Conservation (phyloP, 441 rosid genomes). For the Arabidopsis hybrid region DNA sequence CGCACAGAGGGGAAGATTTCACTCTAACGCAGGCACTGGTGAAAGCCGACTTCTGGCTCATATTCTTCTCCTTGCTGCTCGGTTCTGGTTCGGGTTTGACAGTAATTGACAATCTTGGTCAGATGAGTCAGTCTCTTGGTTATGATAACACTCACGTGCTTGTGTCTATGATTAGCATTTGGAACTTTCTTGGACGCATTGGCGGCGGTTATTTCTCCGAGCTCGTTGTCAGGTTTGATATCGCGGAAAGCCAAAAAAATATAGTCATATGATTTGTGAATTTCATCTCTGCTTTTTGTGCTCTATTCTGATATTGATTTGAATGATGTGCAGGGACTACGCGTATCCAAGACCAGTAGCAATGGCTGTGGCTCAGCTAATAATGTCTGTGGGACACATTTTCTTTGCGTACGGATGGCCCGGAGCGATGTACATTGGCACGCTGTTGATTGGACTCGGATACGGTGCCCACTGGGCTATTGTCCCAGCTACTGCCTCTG, state of each 20-base stretch:
- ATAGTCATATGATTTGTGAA: neutral
- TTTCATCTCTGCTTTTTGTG: slow-evolving; percentile 14
- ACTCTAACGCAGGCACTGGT: slow-evolving; percentile 88
- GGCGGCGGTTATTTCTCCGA: slow-evolving; percentile 98
- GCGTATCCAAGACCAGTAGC: slow-evolving; percentile 93
- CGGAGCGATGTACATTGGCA: slow-evolving; percentile 84
- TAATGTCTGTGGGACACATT: slow-evolving; percentile 88
- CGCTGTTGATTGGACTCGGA: slow-evolving; percentile 84
- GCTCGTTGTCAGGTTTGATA: slow-evolving; percentile 69
- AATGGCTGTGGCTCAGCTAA: slow-evolving; percentile 75
- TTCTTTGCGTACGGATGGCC: slow-evolving; percentile 94
- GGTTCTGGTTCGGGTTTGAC: slow-evolving; percentile 98
- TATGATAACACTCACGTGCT: slow-evolving; percentile 81
- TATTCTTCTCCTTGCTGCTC: slow-evolving; percentile 80
- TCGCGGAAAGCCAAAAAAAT: neutral
- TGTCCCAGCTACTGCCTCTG: slow-evolving; percentile 93
- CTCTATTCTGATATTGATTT: slow-evolving; percentile 27
- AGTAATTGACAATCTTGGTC: slow-evolving; percentile 96
- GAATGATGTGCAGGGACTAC: slow-evolving; percentile 57
- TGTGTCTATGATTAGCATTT: slow-evolving; percentile 96
- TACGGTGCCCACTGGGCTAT: slow-evolving; percentile 98
- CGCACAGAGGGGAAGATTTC: slow-evolving; percentile 92
- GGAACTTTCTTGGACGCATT: slow-evolving; percentile 97
- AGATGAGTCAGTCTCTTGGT: slow-evolving; percentile 94
- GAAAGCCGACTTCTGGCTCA: slow-evolving; percentile 94